These are phyloP conservation scores for Fraxinus sp. DNA, from an alignment of 305 asterid genomes.

Conservation along the genomic window DNA sequence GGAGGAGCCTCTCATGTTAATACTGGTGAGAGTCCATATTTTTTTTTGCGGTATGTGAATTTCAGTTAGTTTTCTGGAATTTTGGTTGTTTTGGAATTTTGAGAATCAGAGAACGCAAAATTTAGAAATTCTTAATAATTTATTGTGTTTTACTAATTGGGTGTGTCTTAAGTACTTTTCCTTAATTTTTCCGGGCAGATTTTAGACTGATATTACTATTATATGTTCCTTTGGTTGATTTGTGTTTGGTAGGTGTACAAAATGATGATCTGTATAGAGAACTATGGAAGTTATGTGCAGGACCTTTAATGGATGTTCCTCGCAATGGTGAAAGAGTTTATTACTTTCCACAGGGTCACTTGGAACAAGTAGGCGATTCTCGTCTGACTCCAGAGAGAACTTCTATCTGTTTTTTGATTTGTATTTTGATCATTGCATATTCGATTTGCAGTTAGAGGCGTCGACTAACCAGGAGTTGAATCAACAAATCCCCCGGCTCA, in stretches of 20 bases:
- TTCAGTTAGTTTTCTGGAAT: neutral
- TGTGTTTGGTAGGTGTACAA: constrained; percentile 40
- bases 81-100: neutral
- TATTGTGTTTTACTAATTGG: neutral
- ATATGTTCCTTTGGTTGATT: neutral
- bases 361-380: constrained; percentile 62
- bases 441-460: constrained; percentile 63
- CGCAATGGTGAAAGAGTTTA: constrained; percentile 54
- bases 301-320: constrained; percentile 79
- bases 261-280: constrained; percentile 54
- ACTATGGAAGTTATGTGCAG: constrained; percentile 90
- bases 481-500: constrained; percentile 59
- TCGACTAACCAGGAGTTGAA: constrained; percentile 66
- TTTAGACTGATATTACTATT: neutral
- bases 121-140: neutral
- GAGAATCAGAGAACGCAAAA: neutral
- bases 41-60: constrained; percentile 11
- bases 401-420: neutral
- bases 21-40: constrained; percentile 38
- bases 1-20: constrained; percentile 28
- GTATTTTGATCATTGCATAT: constrained; percentile 13
- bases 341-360: constrained; percentile 90
- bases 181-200: neutral
- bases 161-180: neutral
- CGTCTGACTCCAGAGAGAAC: neutral